These are phyloP conservation scores for Penicillium psychrofluorescens DNA, from an alignment of 495 filamentous ascomycete genomes.

Conservation along the genomic window DNA sequence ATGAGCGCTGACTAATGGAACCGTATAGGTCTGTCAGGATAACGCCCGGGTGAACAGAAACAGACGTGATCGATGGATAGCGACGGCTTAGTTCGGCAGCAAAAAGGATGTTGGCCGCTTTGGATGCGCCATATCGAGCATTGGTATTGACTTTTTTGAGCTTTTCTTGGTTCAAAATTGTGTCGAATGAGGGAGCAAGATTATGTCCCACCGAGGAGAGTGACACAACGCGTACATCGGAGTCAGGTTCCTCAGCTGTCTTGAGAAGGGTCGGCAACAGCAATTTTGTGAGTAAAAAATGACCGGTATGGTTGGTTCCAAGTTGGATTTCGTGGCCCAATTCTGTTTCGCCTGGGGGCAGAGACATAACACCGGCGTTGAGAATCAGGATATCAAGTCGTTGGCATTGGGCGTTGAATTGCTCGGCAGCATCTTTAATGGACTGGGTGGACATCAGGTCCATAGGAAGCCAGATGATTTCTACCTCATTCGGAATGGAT, in stretches of 20 bases:
- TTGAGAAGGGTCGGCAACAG: slow-evolving; percentile 23
- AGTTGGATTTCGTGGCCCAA: slow-evolving; percentile 51
- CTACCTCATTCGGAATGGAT: slow-evolving; percentile 8
- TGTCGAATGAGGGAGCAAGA: slow-evolving; percentile 18
- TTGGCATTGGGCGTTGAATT: slow-evolving; percentile 37
- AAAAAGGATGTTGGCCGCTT: slow-evolving; percentile 54
- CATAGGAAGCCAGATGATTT: slow-evolving; percentile 33
- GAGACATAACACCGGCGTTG: slow-evolving; percentile 56
- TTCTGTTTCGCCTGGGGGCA: slow-evolving; percentile 29
- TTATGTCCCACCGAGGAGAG: slow-evolving; percentile 32
- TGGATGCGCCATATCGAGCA: slow-evolving; percentile 47
- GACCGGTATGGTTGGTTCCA: slow-evolving; percentile 50
- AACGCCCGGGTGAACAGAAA: slow-evolving; percentile 42
- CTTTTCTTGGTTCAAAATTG: slow-evolving; percentile 21
- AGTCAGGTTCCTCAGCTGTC: slow-evolving; percentile 25
- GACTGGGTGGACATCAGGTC: slow-evolving; percentile 39
- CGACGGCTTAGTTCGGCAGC: slow-evolving; percentile 39
- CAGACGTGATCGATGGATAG: slow-evolving; percentile 35
- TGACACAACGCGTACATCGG: slow-evolving; percentile 37
- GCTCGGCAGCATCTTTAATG: slow-evolving; percentile 43
- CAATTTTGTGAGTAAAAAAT: slow-evolving; percentile 51
- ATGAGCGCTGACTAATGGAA: slow-evolving; percentile 5
- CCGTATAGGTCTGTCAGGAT: slow-evolving; percentile 24
- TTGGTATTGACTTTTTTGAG: slow-evolving; percentile 34
- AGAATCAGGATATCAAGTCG: slow-evolving; percentile 59